phyloP scores from a whole-genome alignment of 2,329 filamentous ascomycete genomes.

The Fusarium sp. region DNA sequence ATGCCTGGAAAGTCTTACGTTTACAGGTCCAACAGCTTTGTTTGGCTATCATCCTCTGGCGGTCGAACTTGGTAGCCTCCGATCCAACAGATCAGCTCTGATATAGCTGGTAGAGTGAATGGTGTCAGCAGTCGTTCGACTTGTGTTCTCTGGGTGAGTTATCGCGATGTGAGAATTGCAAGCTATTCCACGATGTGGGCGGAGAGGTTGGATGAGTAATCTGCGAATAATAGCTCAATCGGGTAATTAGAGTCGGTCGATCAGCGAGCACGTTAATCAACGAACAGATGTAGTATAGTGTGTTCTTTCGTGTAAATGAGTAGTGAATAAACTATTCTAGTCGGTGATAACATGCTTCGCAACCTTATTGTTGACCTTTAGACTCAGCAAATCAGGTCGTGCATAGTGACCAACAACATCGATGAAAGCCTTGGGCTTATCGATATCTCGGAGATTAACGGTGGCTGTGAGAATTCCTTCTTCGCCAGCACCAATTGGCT shows the following conservation, averaged over 20 bases:
- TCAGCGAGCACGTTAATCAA: too few species aligned
- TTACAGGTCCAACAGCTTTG: constrained; percentile 10
- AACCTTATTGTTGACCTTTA: constrained; percentile 10
- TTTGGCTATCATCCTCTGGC: neutral
- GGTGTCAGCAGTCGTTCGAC: too few species aligned
- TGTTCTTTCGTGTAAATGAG: too few species aligned
- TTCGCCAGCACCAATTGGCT: neutral
- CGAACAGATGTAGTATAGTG: too few species aligned
- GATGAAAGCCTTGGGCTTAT: constrained; percentile 8
- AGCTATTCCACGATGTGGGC: too few species aligned
- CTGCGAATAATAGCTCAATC: constrained; percentile 1
- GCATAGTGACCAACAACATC: constrained; percentile 13
- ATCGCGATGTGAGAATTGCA: too few species aligned
- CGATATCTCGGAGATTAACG: neutral
- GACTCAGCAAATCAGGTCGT: constrained; percentile 2
- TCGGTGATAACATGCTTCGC: constrained; percentile 3
- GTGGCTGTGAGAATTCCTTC: neutral
- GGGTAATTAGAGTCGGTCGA: neutral
- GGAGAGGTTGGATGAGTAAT: neutral
- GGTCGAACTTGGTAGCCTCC: too few species aligned
- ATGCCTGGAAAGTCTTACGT: neutral
- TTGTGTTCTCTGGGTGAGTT: neutral
- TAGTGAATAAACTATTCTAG: neutral
- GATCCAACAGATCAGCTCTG: too few species aligned
- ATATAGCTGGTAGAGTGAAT: too few species aligned